Percentiles rank a stretch among this genome's conserved stretches.
These are phyloP conservation scores for Thielaviopsis populi DNA, from an alignment of 2,329 filamentous ascomycete genomes.

Conservation along the genomic window DNA sequence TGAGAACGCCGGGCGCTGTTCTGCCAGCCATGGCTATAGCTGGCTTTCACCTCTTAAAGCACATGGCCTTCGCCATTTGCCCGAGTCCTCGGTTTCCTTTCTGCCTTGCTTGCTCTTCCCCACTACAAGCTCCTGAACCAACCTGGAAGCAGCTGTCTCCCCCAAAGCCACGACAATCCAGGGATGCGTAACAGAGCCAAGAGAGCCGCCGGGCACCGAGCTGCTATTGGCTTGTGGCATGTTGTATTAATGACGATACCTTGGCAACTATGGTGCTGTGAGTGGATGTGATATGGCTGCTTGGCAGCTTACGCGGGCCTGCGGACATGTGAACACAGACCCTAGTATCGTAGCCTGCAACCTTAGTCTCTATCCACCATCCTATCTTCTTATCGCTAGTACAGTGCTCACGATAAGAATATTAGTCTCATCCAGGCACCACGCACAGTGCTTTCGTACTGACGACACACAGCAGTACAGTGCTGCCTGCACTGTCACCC, in stretches of 20 bases:
- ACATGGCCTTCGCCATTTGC: neutral
- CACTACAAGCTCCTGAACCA: neutral
- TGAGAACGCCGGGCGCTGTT: neutral
- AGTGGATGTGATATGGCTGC: too few relatives aligned
- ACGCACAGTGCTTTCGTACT: neutral
- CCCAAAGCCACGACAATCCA: too few relatives aligned
- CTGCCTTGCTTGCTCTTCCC: neutral
- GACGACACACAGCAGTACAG: neutral
- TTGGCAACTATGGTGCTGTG: conserved; percentile 4
- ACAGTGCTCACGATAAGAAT: too few relatives aligned
- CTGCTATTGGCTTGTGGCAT: neutral
- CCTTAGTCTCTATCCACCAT: too few relatives aligned
- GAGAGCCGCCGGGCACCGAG: neutral
- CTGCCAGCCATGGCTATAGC: neutral
- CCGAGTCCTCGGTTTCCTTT: too few relatives aligned
- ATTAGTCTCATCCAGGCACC: too few relatives aligned
- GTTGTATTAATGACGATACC: neutral
- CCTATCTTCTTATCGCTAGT: neutral
- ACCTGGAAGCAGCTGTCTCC: neutral
- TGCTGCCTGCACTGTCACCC: neutral
- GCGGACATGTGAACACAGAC: too few relatives aligned
- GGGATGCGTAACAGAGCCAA: too few relatives aligned
- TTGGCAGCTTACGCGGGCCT: too few relatives aligned
- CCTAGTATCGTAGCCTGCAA: too few relatives aligned
- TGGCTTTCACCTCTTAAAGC: too few relatives aligned